Conservation (phyloP, 257 asterid species). For the Voacanga thouarsii region DNA sequence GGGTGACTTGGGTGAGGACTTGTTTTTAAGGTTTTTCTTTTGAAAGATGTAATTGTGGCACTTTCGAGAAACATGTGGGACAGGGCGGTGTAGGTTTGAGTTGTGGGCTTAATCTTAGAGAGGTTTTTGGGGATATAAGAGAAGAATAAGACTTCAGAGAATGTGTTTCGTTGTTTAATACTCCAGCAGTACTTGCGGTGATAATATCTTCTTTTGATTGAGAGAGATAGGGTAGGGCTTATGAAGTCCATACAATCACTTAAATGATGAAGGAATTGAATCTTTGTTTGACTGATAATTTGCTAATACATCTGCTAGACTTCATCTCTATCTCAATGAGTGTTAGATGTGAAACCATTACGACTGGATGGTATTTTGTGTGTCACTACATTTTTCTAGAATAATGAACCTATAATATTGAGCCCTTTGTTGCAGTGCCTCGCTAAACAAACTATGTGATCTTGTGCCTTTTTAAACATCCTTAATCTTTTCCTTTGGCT, state of each 20-base stretch:
- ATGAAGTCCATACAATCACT: neutral
- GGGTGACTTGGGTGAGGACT: neutral
- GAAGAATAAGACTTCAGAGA: neutral
- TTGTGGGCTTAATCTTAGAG: neutral
- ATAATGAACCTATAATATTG: neutral
- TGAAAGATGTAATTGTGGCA: neutral
- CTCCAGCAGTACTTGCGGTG: neutral
- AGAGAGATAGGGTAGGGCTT: neutral
- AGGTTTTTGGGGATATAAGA: neutral
- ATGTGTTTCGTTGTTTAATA: neutral
- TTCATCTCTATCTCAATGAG: neutral
- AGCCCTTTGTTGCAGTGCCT: neutral
- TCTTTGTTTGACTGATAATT: neutral
- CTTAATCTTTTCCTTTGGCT: neutral
- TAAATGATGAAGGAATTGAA: neutral
- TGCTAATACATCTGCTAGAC: neutral
- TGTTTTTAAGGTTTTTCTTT: neutral
- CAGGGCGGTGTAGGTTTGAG: neutral
- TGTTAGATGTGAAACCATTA: neutral
- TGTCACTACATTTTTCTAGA: neutral
- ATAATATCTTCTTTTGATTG: neutral
- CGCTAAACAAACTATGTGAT: neutral
- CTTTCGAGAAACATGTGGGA: neutral
- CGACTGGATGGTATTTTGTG: neutral
- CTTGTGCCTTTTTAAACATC: neutral